A percentile compares a stretch with the other conserved stretches of the same genome.
These are phyloP conservation scores for Termitomyces eurrhizus DNA, from an alignment of 768 basidiomycete genomes.

Conservation along the genomic window DNA sequence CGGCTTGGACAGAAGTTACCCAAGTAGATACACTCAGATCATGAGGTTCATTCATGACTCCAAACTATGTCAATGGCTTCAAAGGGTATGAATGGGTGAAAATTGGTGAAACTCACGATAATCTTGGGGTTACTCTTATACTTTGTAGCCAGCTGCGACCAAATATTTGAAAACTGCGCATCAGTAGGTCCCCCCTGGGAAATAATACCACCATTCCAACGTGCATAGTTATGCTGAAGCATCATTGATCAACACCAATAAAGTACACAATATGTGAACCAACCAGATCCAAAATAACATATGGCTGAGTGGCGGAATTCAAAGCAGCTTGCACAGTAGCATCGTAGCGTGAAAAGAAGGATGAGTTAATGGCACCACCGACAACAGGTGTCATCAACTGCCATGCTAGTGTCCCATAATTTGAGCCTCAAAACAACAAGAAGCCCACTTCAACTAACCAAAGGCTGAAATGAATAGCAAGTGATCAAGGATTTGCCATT, in stretches of 20 bases:
- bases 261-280: slow-evolving; percentile 7
- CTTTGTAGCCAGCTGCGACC: slow-evolving; percentile 48
- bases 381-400: slow-evolving; percentile 47
- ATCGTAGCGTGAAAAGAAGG: slow-evolving; percentile 44
- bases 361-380: slow-evolving; percentile 42
- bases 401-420: slow-evolving; percentile 35
- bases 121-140: slow-evolving; percentile 38
- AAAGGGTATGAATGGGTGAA: slow-evolving; percentile 17
- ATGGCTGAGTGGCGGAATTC: slow-evolving; percentile 33
- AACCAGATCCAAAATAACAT: slow-evolving; percentile 50
- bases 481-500: not conserved
- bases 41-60: slow-evolving; percentile 59
- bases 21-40: slow-evolving; percentile 43
- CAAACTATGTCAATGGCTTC: slow-evolving; percentile 18
- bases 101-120: slow-evolving; percentile 29
- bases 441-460: slow-evolving; percentile 10
- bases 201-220: slow-evolving; percentile 54
- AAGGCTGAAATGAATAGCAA: slow-evolving; percentile 26
- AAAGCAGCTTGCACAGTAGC: slow-evolving; percentile 44
- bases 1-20: slow-evolving; percentile 48
- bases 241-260: not conserved
- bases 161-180: slow-evolving; percentile 45
- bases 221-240: slow-evolving; percentile 49
- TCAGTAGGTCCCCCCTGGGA: slow-evolving; percentile 57
- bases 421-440: slow-evolving; percentile 10